Percentiles rank a stretch among this genome's conserved stretches.
Conservation (phyloP, 805 yeast genomes). For the Vanderwaltozyma tropicalis region DNA sequence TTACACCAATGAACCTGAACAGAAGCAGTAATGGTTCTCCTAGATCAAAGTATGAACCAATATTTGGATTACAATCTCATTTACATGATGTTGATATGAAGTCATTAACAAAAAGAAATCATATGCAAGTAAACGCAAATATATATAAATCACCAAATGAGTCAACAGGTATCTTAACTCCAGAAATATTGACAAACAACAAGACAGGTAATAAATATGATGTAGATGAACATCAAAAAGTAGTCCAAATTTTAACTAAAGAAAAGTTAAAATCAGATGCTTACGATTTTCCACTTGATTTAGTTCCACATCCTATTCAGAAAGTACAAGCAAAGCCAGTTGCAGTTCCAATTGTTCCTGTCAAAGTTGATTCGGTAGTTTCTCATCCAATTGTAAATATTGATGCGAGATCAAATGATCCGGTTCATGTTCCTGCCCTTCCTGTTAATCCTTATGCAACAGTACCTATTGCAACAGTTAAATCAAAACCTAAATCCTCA, state of each 20-base stretch:
- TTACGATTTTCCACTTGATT: conserved; percentile 57
- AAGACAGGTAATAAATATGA: neutral
- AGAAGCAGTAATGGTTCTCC: neutral
- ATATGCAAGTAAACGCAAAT: neutral
- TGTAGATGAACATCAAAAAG: conserved; percentile 10
- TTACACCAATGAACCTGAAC: neutral
- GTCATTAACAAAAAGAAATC: neutral
- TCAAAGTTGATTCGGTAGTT: too few relatives aligned
- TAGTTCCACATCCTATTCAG: conserved; percentile 34
- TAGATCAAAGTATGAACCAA: conserved; percentile 3
- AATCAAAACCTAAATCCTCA: neutral
- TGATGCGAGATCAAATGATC: too few relatives aligned
- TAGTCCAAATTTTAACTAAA: conserved; percentile 30
- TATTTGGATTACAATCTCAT: neutral
- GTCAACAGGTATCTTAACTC: conserved; percentile 9
- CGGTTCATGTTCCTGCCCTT: neutral
- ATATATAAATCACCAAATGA: neutral
- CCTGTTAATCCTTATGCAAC: neutral
- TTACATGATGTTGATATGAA: neutral
- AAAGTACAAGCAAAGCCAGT: conserved; percentile 32
- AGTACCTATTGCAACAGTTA: neutral
- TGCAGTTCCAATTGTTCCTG: conserved; percentile 8
- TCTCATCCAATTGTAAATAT: too few relatives aligned
- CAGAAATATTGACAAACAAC: conserved; percentile 5
- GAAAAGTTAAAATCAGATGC: conserved; percentile 58